These are phyloP conservation scores for Vinca minor DNA, from an alignment of 257 asterid species.

Conservation along the genomic window DNA sequence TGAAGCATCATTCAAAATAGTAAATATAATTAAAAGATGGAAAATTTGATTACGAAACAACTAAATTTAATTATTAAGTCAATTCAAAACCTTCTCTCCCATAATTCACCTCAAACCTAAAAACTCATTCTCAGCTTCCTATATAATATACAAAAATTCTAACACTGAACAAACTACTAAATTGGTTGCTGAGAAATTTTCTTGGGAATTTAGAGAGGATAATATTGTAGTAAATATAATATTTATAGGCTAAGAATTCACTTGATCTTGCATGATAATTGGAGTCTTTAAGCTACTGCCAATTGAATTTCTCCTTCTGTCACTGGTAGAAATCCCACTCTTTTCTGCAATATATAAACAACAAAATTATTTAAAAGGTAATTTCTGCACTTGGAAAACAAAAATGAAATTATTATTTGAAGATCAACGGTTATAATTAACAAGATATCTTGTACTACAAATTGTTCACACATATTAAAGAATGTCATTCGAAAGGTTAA, in stretches of 20 bases:
- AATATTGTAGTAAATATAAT: not conserved
- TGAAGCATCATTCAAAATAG: not conserved
- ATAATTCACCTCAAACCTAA: slow-evolving; percentile 32
- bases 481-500: no score
- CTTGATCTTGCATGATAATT: not conserved
- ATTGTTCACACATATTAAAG: no score
- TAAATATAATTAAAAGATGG: not conserved
- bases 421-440: no score
- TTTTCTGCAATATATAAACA: slow-evolving; percentile 45
- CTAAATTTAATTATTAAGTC: not conserved
- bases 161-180: not conserved
- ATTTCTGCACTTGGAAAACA: no score
- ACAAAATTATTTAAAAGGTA: no score
- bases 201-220: slow-evolving; percentile 39
- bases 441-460: no score
- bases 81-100: slow-evolving; percentile 29
- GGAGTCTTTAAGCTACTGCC: slow-evolving; percentile 27
- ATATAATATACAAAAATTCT: not conserved
- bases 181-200: slow-evolving; percentile 21
- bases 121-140: slow-evolving; percentile 13
- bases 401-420: no score
- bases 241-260: not conserved
- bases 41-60: not conserved
- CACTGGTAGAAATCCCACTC: slow-evolving; percentile 73
- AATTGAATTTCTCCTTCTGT: slow-evolving; percentile 62